phyloP scores from a whole-genome alignment of 192 early-diverging fungal genomes.

The Backusella tarrabulga region DNA sequence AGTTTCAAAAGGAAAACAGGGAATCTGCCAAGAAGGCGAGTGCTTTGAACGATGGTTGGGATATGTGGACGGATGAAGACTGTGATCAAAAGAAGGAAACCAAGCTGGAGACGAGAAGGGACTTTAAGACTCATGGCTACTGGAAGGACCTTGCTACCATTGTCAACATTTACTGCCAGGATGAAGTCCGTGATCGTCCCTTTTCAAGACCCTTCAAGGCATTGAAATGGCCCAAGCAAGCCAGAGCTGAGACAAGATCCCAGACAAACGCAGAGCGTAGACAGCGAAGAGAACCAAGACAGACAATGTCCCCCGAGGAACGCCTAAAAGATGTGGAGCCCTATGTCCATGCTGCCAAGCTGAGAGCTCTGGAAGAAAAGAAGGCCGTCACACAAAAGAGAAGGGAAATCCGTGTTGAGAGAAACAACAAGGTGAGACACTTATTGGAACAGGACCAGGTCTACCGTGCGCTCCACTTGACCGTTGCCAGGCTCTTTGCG shows the following conservation, averaged over 20 bases:
- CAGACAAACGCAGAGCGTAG: background rate
- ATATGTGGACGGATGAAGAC: background rate
- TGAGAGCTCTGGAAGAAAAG: background rate
- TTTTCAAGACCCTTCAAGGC: background rate
- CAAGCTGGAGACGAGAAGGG: background rate
- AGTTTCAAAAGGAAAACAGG: background rate
- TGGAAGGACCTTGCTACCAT: constrained; percentile 44
- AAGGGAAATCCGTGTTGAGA: background rate
- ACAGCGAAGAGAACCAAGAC: background rate
- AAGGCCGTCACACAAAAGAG: constrained; percentile 2
- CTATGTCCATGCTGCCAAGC: background rate
- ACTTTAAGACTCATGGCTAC: constrained; percentile 35
- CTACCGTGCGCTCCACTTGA: constrained; percentile 39
- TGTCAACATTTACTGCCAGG: constrained; percentile 30
- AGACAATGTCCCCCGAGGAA: background rate
- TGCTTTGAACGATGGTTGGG: constrained; percentile 15
- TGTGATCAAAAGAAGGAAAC: background rate
- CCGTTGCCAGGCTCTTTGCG: constrained; percentile 40
- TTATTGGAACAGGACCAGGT: constrained; percentile 22
- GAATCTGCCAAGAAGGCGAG: background rate
- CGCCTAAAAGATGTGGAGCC: background rate
- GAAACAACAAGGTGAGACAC: constrained; percentile 23
- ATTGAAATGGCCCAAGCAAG: background rate
- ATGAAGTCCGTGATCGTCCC: background rate
- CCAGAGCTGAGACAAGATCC: background rate